These are phyloP conservation scores for Circinella umbellata DNA, from an alignment of 371 early-diverging fungal genomes.

Conservation along the genomic window DNA sequence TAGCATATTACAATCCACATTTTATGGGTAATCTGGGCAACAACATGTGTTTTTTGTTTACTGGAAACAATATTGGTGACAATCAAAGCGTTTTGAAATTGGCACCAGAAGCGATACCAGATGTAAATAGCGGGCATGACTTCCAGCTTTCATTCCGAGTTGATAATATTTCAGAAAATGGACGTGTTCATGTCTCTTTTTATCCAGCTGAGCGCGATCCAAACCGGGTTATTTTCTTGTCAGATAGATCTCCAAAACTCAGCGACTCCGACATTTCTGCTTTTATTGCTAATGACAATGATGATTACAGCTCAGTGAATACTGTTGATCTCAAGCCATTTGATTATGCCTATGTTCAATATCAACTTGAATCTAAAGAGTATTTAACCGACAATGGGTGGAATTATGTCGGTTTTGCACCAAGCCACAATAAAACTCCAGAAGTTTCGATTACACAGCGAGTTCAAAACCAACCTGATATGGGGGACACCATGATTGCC, in stretches of 20 bases:
- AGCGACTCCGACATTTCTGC: conserved; percentile 5
- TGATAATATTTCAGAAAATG: neutral
- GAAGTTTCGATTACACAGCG: conserved; percentile 21
- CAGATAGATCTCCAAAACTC: conserved; percentile 17
- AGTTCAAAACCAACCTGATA: conserved; percentile 6
- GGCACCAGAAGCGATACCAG: conserved; percentile 16
- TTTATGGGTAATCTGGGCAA: conserved; percentile 22
- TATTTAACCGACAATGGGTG: conserved; percentile 25
- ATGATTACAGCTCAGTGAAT: conserved; percentile 27
- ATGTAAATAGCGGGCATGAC: conserved; percentile 1
- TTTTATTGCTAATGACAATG: conserved; percentile 27
- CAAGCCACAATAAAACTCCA: conserved; percentile 18
- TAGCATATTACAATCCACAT: conserved; percentile 23
- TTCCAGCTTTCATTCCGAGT: conserved; percentile 20
- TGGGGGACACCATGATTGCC: neutral
- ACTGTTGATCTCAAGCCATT: conserved; percentile 24
- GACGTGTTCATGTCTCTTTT: conserved; percentile 26
- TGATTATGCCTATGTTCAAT: conserved; percentile 16
- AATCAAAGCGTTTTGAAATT: neutral
- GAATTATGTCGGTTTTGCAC: conserved; percentile 36
- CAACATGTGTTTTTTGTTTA: conserved; percentile 27
- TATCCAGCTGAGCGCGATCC: conserved; percentile 31
- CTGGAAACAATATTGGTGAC: conserved; percentile 14
- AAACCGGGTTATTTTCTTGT: conserved; percentile 21
- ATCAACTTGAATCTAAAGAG: conserved; percentile 25